Percentiles rank a stretch among this genome's conserved stretches.
Conservation (phyloP, 176 grass and related monocot genomes). For the Avena sativa region DNA sequence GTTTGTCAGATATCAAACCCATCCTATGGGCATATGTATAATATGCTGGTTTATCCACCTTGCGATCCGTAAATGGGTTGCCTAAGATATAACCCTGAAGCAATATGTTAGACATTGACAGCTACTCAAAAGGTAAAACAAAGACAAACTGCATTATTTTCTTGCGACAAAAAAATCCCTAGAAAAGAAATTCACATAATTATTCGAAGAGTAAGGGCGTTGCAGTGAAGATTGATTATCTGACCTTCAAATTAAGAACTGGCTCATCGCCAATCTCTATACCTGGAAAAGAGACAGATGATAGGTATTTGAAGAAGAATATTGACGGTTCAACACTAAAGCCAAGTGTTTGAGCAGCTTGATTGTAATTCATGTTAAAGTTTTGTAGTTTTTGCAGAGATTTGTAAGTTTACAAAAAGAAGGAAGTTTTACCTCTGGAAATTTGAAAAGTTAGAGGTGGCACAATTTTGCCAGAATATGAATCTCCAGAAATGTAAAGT, state of each 20-base stretch:
- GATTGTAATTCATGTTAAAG: neutral
- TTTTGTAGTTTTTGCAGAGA: neutral
- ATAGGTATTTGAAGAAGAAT: neutral
- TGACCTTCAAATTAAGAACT: constrained; percentile 10
- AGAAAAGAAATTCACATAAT: neutral
- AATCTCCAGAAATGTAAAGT: constrained; percentile 15
- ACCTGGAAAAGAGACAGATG: neutral
- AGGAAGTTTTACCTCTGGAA: neutral
- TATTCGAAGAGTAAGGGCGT: neutral
- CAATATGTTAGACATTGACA: neutral
- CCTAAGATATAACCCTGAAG: constrained; percentile 4
- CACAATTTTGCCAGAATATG: neutral
- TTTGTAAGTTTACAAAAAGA: neutral
- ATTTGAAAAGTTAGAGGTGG: neutral
- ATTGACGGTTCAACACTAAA: neutral
- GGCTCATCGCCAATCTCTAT: neutral
- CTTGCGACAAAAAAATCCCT: neutral
- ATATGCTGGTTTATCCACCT: neutral
- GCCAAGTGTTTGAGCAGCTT: neutral
- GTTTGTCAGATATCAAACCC: constrained; percentile 1
- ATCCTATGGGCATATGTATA: neutral
- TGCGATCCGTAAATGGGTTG: neutral
- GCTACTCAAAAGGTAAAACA: neutral
- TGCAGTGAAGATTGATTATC: neutral
- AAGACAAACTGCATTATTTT: neutral